phyloP scores from a whole-genome alignment of 73 alveolate species.

The Paramecium sexaurelia region DNA sequence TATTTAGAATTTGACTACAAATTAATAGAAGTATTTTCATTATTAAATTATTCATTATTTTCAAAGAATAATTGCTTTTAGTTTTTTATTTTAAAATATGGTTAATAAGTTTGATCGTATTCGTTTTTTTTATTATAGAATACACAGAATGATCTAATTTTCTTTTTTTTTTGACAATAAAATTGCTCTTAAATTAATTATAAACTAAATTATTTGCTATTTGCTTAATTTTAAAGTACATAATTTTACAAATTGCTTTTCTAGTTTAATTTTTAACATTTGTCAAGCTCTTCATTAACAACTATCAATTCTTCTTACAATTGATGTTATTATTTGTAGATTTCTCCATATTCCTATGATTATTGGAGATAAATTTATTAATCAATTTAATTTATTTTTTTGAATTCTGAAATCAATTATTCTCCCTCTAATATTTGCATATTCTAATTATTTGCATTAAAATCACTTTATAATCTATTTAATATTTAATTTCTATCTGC shows the following conservation, averaged over 20 bases:
- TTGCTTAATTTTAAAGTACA: not conserved
- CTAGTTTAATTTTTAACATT: not conserved
- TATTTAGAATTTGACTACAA: not conserved
- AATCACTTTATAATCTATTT: not conserved
- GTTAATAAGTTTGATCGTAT: not conserved
- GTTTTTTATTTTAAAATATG: not conserved
- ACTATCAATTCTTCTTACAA: not conserved
- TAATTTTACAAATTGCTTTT: not conserved
- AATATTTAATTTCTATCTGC: not conserved
- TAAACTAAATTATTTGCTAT: not conserved
- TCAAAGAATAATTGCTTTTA: not conserved
- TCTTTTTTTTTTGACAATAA: not conserved
- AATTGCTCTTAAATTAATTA: not conserved
- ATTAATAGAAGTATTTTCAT: not conserved
- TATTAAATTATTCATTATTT: not conserved
- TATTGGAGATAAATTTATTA: not conserved
- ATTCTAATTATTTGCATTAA: not conserved
- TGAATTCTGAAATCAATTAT: not conserved
- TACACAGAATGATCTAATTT: not conserved
- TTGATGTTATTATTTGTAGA: not conserved
- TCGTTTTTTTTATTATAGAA: not conserved
- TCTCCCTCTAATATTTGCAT: conserved; percentile 14
- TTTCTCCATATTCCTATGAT: not conserved
- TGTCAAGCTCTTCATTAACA: not conserved
- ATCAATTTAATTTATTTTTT: not conserved